Base-by-base conservation (phyloP, 2,329 filamentous ascomycete genomes). In the Alternaria sp. region DNA sequence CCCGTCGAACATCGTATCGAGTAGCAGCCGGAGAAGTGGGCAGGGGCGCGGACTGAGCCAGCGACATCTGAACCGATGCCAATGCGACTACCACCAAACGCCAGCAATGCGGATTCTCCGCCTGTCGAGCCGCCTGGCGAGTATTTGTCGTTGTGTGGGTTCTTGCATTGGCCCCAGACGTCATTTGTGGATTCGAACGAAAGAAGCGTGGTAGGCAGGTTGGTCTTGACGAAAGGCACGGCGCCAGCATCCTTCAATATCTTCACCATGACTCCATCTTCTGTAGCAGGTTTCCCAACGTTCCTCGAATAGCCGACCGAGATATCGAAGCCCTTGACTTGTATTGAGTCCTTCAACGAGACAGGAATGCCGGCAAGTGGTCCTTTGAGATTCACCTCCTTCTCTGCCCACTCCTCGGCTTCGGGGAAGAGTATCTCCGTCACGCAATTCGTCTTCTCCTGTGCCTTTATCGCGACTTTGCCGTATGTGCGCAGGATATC, bases 21-120 rank as follows among this genome's bases (percentile, higher is more conserved):
- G 78, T 96, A 97, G 75, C 94, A 92, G 8, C 94, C 94, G 2
- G 91, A 91, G 81, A 93, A 97, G 69, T 96, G 93, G 5, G 94
- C 94, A 0, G 94, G 94, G 2, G 87, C 89, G 53, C 94, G 87
- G 5, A 97, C 93, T 16, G 91, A 95, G 30, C 94, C 94, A 14
- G 93, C 94, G 16, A 97, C 93, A 77, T 97, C 94, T 48, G 91
- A 94, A 9, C 94, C 94, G 66, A 97, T 90, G 41, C 94, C 94
- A 61, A 97, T 96, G 39, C 93, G 86, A 46, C 92, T 93, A 38
- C 89, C 89, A 34, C 91, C 91, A 48, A 93, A 86, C 1, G 94
- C 94, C 4, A 97, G 82, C 3, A 97, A 81, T 0, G 94, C 93
- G 5, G 87, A 87, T 79, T 97, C 94, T 63, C 91, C 93, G 42